phyloP scores from a whole-genome alignment of 108 stramenopile genomes.

The Schizochytrium sp. region DNA sequence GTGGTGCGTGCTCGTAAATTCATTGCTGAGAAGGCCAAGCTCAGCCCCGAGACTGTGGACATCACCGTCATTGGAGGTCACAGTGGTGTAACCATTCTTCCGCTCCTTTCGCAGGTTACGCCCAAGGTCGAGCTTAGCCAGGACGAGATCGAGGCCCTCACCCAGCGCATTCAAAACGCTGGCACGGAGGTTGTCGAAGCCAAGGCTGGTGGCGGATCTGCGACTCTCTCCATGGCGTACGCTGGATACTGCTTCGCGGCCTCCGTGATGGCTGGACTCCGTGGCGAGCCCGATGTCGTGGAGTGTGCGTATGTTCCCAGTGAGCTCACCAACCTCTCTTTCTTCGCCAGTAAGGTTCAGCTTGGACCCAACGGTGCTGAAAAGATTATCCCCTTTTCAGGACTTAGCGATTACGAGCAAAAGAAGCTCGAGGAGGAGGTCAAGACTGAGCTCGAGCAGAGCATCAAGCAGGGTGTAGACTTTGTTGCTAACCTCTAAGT shows the following conservation, averaged over 20 bases:
- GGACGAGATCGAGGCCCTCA: conserved; percentile 59
- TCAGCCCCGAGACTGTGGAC: conserved; percentile 30
- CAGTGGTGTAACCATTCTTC: conserved; percentile 59
- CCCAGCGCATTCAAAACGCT: conserved; percentile 54
- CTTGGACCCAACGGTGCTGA: conserved; percentile 93
- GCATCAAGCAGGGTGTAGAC: conserved; percentile 95
- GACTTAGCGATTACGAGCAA: conserved; percentile 89
- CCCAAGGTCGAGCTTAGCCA: conserved; percentile 15
- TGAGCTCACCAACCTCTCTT: conserved; percentile 74
- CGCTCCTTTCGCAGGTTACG: conserved; percentile 61
- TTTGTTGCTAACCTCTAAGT: conserved; percentile 79
- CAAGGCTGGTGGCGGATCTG: conserved; percentile 64
- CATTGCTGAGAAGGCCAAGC: conserved; percentile 42
- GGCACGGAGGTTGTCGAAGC: conserved; percentile 63
- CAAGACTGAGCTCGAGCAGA: conserved; percentile 89
- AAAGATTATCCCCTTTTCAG: conserved; percentile 83
- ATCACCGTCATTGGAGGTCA: conserved; percentile 61
- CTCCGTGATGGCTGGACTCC: conserved; percentile 33
- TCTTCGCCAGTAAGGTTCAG: conserved; percentile 93
- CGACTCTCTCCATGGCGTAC: conserved; percentile 64
- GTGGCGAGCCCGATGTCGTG: conserved; percentile 51
- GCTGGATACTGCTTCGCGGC: conserved; percentile 56
- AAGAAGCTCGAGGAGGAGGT: conserved; percentile 90
- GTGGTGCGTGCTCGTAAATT: conserved; percentile 58
- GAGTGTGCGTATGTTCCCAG: conserved; percentile 55